Base-by-base conservation (phyloP, 2,329 filamentous ascomycete genomes). In the Xylogone sp. region DNA sequence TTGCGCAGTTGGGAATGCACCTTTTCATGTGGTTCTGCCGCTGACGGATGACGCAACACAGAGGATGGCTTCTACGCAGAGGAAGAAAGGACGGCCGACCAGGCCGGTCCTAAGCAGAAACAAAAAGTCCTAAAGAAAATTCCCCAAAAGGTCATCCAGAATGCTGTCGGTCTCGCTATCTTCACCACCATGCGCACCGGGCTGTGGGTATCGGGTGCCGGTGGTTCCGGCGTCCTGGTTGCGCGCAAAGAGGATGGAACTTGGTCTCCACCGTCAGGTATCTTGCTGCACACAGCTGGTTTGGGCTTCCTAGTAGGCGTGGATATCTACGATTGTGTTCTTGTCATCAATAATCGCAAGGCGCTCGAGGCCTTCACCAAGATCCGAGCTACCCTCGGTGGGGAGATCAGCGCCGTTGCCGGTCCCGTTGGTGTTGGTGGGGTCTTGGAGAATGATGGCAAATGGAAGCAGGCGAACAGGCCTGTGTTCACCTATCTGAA, bases 151-250 rank as follows among this genome's bases (percentile, higher is more conserved):
- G 90, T 97, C 52, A 90, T 97, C 60, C 83, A 88, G 65, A 89
- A 94, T 71, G 91, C 92, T 22, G 90, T 93, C 59, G 93, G 90
- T 12, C 79, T 97, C 52, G 92, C 90, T 50, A 89, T 97, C 59
- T 97, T 97, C 73, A 96, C 92, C 1, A 96, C 90, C 27, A 96
- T 97, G 90, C 86, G 93, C 53, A 93, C 90, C 13, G 93, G 93
- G 12, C 74, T 97, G 27, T 96, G 92, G 88, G 79, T 96, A 60
- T 93, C 89, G 44, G 93, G 93, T 44, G 92, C 91, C n/a, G 92
- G 92, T 24, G 93, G 93, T 39, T 93, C 90, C 52, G 93, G 93
- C 48, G 81, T 97, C 39, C 77, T 97, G 42, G 83, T 97, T 53
- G 92, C 86, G 18, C 82, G 90, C 59, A 88, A 89, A 63, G 86